Conservation (phyloP, 2,329 filamentous ascomycete genomes). For the Leptographium radiaticola region DNA sequence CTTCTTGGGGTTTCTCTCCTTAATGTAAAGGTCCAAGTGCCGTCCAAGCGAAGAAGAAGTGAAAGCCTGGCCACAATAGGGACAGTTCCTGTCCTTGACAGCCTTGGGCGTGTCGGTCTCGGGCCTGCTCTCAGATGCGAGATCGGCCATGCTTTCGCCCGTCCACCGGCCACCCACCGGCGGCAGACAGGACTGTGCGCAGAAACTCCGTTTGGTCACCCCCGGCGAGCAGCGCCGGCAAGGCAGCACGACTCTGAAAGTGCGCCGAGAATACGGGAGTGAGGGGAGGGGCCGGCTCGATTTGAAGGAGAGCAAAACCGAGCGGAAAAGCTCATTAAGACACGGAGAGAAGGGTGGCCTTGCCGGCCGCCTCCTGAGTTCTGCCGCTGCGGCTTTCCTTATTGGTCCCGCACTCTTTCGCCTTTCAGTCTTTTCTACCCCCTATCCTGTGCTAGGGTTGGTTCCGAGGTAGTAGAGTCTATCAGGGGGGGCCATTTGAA, state of each 20-base stretch:
- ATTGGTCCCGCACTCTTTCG: not conserved
- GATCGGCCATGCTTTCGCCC: constrained; percentile 2
- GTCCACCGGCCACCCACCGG: not conserved
- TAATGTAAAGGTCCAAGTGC: constrained; percentile 89
- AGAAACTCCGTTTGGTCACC: not conserved
- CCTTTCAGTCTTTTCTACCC: not conserved
- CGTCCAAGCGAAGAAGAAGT: constrained; percentile 88
- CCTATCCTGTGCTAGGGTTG: constrained; percentile 4
- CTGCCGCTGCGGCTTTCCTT: not conserved
- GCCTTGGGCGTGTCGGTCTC: constrained; percentile 30
- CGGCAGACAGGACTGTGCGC: not conserved
- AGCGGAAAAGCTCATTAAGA: not conserved
- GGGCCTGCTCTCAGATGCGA: constrained; percentile 13
- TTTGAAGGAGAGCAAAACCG: not conserved
- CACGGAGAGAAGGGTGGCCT: not conserved
- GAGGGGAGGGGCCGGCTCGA: not conserved
- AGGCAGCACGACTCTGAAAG: not conserved
- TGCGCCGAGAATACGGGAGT: not conserved
- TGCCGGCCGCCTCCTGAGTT: not conserved
- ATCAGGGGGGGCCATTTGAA: constrained; percentile 5
- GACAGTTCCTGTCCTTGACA: constrained; percentile 75
- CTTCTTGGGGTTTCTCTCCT: constrained; percentile 80
- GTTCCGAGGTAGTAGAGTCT: constrained; percentile 1
- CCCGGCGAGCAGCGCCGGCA: not conserved
- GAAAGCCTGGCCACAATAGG: constrained; percentile 79